phyloP scores from a whole-genome alignment of 352 stramenopile genomes.

The Phytopythium kandeliae region DNA sequence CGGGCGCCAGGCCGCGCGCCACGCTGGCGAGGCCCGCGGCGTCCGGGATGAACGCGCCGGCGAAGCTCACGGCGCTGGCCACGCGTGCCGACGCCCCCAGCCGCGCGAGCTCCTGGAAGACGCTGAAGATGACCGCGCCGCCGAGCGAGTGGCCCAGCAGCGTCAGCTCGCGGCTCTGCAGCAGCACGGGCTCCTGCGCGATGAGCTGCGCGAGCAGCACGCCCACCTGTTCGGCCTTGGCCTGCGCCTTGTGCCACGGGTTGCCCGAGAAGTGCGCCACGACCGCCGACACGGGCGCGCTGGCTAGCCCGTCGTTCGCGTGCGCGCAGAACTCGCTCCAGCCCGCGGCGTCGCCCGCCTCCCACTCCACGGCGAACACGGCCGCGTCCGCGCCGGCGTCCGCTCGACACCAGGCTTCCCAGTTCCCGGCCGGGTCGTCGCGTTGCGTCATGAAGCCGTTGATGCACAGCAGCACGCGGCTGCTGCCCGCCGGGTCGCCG shows the following conservation, averaged over 20 bases:
- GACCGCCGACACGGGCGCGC: constrained; percentile 43
- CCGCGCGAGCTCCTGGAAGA: constrained; percentile 58
- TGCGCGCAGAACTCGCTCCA: constrained; percentile 82
- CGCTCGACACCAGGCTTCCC: constrained; percentile 38
- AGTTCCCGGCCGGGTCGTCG: constrained; percentile 58
- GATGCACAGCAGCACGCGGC: constrained; percentile 71
- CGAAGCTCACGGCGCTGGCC: constrained; percentile 61
- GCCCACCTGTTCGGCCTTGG: constrained; percentile 74
- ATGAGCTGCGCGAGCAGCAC: constrained; percentile 66
- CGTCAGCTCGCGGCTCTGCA: constrained; percentile 47
- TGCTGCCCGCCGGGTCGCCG: constrained; percentile 46
- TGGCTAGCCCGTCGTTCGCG: constrained; percentile 53
- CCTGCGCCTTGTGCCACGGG: constrained; percentile 79
- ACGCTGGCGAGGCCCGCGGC: constrained; percentile 30
- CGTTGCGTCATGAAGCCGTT: constrained; percentile 87
- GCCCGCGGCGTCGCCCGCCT: constrained; percentile 57
- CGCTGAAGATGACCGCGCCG: constrained; percentile 66
- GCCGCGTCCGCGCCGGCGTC: constrained; percentile 17
- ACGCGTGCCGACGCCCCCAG: constrained; percentile 31
- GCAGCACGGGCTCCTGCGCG: constrained; percentile 37
- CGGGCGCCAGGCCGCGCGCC: constrained; percentile 22
- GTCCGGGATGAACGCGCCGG: constrained; percentile 54
- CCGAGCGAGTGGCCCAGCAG: constrained; percentile 79
- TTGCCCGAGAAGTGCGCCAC: constrained; percentile 76
- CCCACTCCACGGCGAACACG: constrained; percentile 74